Base-by-base conservation (phyloP, 768 basidiomycete genomes). In the Clitopilus hobsonii region DNA sequence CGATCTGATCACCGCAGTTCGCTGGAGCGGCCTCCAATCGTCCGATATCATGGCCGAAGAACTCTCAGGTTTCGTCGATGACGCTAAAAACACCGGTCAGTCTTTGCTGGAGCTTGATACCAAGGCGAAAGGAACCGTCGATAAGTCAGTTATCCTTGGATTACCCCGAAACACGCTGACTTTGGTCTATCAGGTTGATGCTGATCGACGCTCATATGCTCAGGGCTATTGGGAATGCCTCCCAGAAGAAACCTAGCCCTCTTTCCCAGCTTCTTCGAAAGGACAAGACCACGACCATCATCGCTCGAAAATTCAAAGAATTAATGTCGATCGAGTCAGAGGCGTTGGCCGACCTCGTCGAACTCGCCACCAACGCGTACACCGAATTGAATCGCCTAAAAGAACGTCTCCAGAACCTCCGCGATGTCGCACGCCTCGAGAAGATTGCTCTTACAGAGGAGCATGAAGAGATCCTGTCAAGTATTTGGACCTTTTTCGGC, bases 401-500 rank as follows among this genome's bases (percentile, higher is more conserved):
- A 45, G 69, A 68, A 29, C 71, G 69, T 53, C 71, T 82, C 2
- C 57, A 56, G 16, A 54, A 68, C 5, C 62, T 84, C 27, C 68
- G 79, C 29, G 76, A 74, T 32, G 60, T 79, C 49, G 66, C 75
- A 55, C 56, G 63, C 24, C 75, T 68, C 52, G 82, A 82, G 60
- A 71, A 77, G 56, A 61, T 61, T 2, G 53, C 68, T 36, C 63
- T 73, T 10, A 60, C 61, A 1, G 38, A 55, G 1, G 71, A 67
- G 56, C 66, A 65, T 45, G 68, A 68, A 6, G 59, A 74, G 45
- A 62, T 82, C n/a, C 72, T 84, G 51, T 70, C 73, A 0, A 60
- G 73, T 32, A 70, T 82, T n/a, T 82, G 81, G 82, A 78, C 80
- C 25, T 62, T 22, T 24, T 61, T 83, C 5, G 81, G 81, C 1